phyloP scores from a whole-genome alignment of 257 asterid species.

The Jasminum sambac region DNA sequence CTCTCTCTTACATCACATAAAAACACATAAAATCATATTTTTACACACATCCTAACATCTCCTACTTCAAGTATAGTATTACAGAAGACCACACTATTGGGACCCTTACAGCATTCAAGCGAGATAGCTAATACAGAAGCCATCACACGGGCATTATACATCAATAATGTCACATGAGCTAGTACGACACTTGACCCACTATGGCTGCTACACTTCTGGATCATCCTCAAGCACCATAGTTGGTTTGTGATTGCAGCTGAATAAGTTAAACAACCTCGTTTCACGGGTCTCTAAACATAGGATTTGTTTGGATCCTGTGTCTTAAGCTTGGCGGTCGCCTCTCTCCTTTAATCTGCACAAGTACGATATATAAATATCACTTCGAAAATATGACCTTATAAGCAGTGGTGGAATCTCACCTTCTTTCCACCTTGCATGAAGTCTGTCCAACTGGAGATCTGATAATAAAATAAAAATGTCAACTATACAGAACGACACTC shows the following conservation, averaged over 20 bases:
- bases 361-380: neutral
- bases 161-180: neutral
- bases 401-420: conserved; percentile 37
- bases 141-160: neutral
- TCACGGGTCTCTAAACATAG: conserved; percentile 92
- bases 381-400: too few species aligned
- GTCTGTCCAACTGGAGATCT: conserved; percentile 99
- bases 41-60: too few species aligned
- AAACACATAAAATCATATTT: too few species aligned
- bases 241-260: conserved; percentile 1
- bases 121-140: neutral
- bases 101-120: neutral
- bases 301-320: conserved; percentile 99
- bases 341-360: conserved; percentile 81
- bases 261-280: conserved; percentile 63
- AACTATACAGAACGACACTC: too few species aligned
- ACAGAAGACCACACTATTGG: neutral
- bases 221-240: conserved; percentile 12
- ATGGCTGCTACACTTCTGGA: conserved; percentile 17
- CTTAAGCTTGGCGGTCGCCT: conserved; percentile 94
- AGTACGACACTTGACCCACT: conserved; percentile 8
- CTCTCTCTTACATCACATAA: too few species aligned
- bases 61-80: neutral
- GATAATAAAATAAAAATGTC: conserved; percentile 5
- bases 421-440: conserved; percentile 97